phyloP scores from a whole-genome alignment of 306 rosid species.

The Fragaria ananassa region DNA sequence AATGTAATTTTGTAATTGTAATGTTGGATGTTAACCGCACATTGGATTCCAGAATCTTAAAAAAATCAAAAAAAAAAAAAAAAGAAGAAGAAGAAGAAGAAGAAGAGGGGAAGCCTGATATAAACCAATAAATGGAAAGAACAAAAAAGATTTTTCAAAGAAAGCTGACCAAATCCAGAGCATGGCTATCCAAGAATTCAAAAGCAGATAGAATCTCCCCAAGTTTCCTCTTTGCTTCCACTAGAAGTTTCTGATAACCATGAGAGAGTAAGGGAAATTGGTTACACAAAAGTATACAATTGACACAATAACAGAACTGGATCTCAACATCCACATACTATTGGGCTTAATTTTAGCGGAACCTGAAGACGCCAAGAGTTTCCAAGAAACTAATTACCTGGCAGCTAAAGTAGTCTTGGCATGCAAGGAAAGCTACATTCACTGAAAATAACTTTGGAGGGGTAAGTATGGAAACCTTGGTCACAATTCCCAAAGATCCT shows the following conservation, averaged over 20 bases:
- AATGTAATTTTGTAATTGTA: not conserved
- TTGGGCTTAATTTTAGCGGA: not conserved
- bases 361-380: conserved; percentile 15
- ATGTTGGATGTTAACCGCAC: not conserved
- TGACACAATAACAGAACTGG: not conserved
- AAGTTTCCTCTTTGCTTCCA: conserved; percentile 82
- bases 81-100: too few relatives aligned
- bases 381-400: conserved; percentile 50
- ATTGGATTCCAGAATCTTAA: not conserved
- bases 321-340: not conserved
- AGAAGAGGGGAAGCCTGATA: not conserved
- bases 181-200: conserved; percentile 74
- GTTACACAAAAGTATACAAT: conserved; percentile 13
- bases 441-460: conserved; percentile 82
- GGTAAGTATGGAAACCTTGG: conserved; percentile 88
- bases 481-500: conserved; percentile 95
- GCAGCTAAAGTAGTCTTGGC: conserved; percentile 74
- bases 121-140: not conserved
- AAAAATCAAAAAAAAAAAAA: not conserved
- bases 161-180: conserved; percentile 75
- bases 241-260: conserved; percentile 67
- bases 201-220: conserved; percentile 97
- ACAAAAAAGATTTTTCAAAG: not conserved
- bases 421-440: conserved; percentile 82
- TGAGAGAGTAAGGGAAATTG: conserved; percentile 24